phyloP scores from a whole-genome alignment of 2,329 filamentous ascomycete genomes.

The Fusarium pseudoanthophilum region DNA sequence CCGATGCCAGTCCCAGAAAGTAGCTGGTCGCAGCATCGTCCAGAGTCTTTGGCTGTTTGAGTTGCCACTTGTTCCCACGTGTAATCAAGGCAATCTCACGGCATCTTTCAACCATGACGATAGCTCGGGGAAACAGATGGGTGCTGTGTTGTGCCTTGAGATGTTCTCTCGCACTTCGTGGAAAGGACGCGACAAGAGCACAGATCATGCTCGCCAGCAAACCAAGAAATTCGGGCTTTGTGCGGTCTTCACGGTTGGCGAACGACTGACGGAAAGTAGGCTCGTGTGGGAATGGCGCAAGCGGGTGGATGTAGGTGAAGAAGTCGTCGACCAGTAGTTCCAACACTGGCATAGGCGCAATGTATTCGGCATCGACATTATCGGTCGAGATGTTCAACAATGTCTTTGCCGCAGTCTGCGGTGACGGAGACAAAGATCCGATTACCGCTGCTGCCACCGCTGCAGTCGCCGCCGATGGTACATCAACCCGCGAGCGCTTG shows the following conservation, averaged over 20 bases:
- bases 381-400: slow-evolving; percentile 58
- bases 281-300: slow-evolving; percentile 82
- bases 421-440: slow-evolving; percentile 52
- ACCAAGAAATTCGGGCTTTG: slow-evolving; percentile 74
- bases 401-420: slow-evolving; percentile 61
- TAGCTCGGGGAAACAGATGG: slow-evolving; percentile 73
- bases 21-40: slow-evolving; percentile 77
- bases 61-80: slow-evolving; percentile 65
- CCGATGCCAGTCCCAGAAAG: slow-evolving; percentile 74
- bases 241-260: slow-evolving; percentile 72
- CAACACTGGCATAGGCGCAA: slow-evolving; percentile 75
- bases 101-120: slow-evolving; percentile 76
- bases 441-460: slow-evolving; percentile 32
- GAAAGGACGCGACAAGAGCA: slow-evolving; percentile 78
- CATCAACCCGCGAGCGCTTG: slow-evolving; percentile 58
- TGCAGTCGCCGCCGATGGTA: slow-evolving; percentile 23
- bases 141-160: slow-evolving; percentile 73
- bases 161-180: slow-evolving; percentile 75
- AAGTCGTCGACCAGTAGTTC: slow-evolving; percentile 81
- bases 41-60: slow-evolving; percentile 60
- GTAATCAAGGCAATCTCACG: slow-evolving; percentile 75
- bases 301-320: slow-evolving; percentile 83
- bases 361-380: slow-evolving; percentile 70
- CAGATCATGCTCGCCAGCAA: slow-evolving; percentile 80
- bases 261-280: slow-evolving; percentile 79